Evolutionary conservation across 768 basidiomycete genomes (phyloP).

Genomic region (Boletus coccyginus): DNA sequence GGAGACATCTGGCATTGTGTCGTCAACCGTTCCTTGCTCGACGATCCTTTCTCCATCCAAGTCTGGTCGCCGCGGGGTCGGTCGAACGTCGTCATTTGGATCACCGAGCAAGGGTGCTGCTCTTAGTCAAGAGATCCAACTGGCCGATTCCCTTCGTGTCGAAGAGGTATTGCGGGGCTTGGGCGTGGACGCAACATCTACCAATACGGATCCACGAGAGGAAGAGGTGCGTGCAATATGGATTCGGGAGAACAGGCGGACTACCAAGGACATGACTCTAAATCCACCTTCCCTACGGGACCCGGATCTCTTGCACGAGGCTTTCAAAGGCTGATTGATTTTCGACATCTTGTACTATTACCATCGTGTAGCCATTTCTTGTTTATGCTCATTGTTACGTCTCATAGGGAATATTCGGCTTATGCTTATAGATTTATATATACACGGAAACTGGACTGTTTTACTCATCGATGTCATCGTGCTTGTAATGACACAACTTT

Average conservation of each 20-base stretch:
- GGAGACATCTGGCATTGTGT: constrained; percentile 69
- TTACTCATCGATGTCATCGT: constrained; percentile 6
- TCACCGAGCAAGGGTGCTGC: constrained; percentile 23
- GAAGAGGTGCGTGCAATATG: constrained; percentile 45
- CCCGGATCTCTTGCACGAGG: constrained; percentile 27
- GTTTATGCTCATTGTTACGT: constrained; percentile 7
- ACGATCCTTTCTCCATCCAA: constrained; percentile 40
- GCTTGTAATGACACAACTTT: not conserved
- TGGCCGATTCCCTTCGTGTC: constrained; percentile 59
- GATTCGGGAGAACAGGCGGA: constrained; percentile 38
- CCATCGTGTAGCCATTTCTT: constrained; percentile 9
- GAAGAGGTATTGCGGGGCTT: constrained; percentile 74
- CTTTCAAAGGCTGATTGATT: constrained; percentile 32
- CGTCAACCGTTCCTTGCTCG: constrained; percentile 32
- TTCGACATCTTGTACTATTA: constrained; percentile 1
- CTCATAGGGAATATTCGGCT: constrained; percentile 9
- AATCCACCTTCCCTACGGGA: constrained; percentile 6
- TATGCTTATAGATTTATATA: constrained; percentile 27
- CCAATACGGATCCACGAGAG: constrained; percentile 36
- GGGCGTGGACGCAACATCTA: constrained; percentile 34
- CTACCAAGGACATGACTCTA: constrained; percentile 35
- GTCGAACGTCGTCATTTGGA: constrained; percentile 59
- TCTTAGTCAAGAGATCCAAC: constrained; percentile 43
- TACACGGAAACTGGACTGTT: constrained; percentile 1
- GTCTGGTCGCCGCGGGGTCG: constrained; percentile 50